Conservation (phyloP, 2,329 filamentous ascomycete species). For the Penicillium sp. region DNA sequence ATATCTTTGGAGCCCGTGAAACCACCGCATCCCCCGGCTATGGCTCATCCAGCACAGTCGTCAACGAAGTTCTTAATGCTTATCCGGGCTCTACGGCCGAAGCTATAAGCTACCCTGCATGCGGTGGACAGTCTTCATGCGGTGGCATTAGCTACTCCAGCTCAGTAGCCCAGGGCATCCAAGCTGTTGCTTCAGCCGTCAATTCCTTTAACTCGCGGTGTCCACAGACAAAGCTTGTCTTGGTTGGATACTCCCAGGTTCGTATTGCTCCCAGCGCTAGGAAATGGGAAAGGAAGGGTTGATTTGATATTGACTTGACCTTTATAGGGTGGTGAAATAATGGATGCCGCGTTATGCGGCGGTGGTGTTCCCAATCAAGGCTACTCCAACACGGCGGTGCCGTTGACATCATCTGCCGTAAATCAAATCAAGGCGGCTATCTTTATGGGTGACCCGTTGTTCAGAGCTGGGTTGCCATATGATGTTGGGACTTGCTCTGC, state of each 20-base stretch:
- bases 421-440: constrained; percentile 53
- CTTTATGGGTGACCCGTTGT: constrained; percentile 61
- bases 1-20: constrained; percentile 51
- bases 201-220: constrained; percentile 55
- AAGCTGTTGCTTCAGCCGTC: constrained; percentile 56
- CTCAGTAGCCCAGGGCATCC: constrained; percentile 55
- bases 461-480: constrained; percentile 52
- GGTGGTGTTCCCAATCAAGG: constrained; percentile 49
- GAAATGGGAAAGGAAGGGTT: not conserved
- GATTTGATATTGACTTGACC: not conserved
- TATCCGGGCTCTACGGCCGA: constrained; percentile 52
- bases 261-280: constrained; percentile 6
- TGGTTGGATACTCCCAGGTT: constrained; percentile 61
- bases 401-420: constrained; percentile 46
- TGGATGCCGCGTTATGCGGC: constrained; percentile 58
- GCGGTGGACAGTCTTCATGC: constrained; percentile 56
- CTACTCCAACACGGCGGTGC: constrained; percentile 43
- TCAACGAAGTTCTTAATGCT: constrained; percentile 47
- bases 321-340: constrained; percentile 56
- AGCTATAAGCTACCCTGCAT: constrained; percentile 57
- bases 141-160: constrained; percentile 57
- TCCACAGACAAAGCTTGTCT: constrained; percentile 53
- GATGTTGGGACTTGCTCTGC: constrained; percentile 58
- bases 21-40: constrained; percentile 49
- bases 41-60: constrained; percentile 47